A percentile compares a stretch with the other conserved stretches of the same genome.
These are phyloP conservation scores for Trichoderma arundinaceum DNA, from an alignment of 2,329 filamentous ascomycete genomes.

Conservation along the genomic window DNA sequence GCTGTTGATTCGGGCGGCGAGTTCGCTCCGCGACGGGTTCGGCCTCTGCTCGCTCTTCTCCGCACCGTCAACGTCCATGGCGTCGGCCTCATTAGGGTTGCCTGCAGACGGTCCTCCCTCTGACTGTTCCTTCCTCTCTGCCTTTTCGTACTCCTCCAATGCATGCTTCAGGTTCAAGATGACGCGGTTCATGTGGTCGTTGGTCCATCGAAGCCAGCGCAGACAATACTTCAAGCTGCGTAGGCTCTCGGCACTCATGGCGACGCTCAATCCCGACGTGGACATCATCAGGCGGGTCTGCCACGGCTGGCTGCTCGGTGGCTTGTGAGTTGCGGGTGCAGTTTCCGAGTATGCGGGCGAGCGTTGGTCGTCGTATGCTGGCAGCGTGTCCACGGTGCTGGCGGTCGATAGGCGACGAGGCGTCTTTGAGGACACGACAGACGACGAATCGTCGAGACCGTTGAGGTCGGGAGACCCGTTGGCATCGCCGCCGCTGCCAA, in stretches of 20 bases:
- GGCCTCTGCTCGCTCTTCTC: conserved; percentile 34
- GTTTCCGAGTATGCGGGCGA: conserved; percentile 77
- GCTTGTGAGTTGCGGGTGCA: conserved; percentile 42
- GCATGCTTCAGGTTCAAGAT: conserved; percentile 76
- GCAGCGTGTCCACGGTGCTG: conserved; percentile 75
- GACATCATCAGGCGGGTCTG: conserved; percentile 85
- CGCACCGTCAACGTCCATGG: conserved; percentile 25
- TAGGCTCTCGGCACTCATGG: conserved; percentile 88
- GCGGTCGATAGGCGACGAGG: conserved; percentile 65
- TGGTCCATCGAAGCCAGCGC: conserved; percentile 78
- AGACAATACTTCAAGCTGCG: conserved; percentile 85
- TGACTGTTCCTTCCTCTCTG: conserved; percentile 28
- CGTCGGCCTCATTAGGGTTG: not conserved
- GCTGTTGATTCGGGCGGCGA: conserved; percentile 68
- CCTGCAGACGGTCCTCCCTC: conserved; percentile 25
- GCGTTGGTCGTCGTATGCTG: conserved; percentile 80
- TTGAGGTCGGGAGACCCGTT: conserved; percentile 34
- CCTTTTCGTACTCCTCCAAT: conserved; percentile 78
- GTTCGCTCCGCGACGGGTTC: conserved; percentile 47
- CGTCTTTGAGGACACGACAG: conserved; percentile 38
- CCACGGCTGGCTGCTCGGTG: conserved; percentile 60
- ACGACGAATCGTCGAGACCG: conserved; percentile 38
- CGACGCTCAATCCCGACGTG: conserved; percentile 87
- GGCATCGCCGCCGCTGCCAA: conserved; percentile 33
- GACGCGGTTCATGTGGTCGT: conserved; percentile 77